Base-by-base conservation (phyloP, 1,284 basidiomycete genomes). In the Agaricales sp. region DNA sequence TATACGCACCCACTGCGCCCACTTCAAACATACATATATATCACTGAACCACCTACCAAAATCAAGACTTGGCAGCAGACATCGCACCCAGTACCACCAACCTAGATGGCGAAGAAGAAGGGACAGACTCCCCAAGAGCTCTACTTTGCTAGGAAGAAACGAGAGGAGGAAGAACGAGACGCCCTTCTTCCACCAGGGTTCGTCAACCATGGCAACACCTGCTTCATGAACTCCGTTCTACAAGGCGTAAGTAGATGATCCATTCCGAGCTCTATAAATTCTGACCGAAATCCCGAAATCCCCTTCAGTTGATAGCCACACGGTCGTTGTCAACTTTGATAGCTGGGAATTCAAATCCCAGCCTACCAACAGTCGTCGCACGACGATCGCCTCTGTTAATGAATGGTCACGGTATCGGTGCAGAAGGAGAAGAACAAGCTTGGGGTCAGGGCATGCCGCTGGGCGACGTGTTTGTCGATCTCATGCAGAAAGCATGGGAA, bases 201-300 rank as follows among this genome's bases (percentile, higher is more conserved):
- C 26, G 63, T 84, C 55, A 92, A 92, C 63, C 84, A 92, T 68
- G 82, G 82, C 20, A 87, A 87, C 63, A 87, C 85, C 0, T 87
- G 84, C 64, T 87, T 85, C 62, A 78, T 87, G 72, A 87, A 87
- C 63, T 84, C 82, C 12, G 83, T 83, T 18, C 67, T 87, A 19
- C 83, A 82, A 61, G 88, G 88, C 43, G 41, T 43, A 43, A 8
- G 41, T 43, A n/a, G 30, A 11, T 35, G n/a, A 35, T 43, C 8
- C 41, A 93, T 93, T 66, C 92, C 90, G 0, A 93, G 91, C 66
- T 94, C 92, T 66, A 87, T 94, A 79, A 94, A 93, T 66, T 91
- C 88, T 16, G 88, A n/a, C n/a, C n/a, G n/a, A n/a, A n/a, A n/a
- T n/a, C n/a, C n/a, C n/a, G n/a, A n/a, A n/a, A 45, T 51, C 16